Conservation (phyloP, 1,139 yeast genomes). For the Geotrichum europaeum region DNA sequence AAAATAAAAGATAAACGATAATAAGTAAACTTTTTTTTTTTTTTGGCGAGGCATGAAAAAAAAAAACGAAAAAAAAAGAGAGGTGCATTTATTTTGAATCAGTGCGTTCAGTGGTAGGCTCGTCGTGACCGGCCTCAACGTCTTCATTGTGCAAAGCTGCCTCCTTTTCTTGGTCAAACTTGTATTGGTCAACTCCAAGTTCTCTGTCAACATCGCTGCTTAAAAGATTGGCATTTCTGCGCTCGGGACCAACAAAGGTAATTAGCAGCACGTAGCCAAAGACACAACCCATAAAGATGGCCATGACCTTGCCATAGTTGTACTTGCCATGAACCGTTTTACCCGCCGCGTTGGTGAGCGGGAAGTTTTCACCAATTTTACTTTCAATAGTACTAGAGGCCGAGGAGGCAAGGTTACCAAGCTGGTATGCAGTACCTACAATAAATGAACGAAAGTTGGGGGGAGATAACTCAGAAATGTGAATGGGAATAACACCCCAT, state of each 20-base stretch:
- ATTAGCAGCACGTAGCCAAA: constrained; percentile 56
- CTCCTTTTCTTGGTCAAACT: constrained; percentile 11
- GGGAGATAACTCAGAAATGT: constrained; percentile 69
- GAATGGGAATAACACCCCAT: constrained; percentile 82
- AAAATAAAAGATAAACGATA: too few relatives aligned
- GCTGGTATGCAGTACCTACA: constrained; percentile 70
- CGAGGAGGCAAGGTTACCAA: constrained; percentile 77
- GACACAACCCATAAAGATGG: constrained; percentile 75
- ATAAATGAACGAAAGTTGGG: constrained; percentile 71
- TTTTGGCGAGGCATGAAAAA: neutral
- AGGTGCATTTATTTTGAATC: neutral
- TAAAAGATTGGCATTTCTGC: constrained; percentile 38
- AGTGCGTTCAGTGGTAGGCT: neutral
- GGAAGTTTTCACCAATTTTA: constrained; percentile 64
- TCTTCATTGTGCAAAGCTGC: constrained; percentile 7
- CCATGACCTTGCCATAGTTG: constrained; percentile 66
- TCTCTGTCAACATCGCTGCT: constrained; percentile 4
- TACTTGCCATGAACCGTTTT: constrained; percentile 31
- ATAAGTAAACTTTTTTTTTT: too few relatives aligned
- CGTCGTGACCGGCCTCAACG: neutral
- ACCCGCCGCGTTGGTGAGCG: constrained; percentile 36
- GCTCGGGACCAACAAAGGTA: constrained; percentile 69
- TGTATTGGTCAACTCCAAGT: constrained; percentile 1
- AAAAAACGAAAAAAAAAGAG: too few relatives aligned
- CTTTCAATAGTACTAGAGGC: constrained; percentile 82